Percentiles rank a stretch among this genome's conserved stretches.
Evolutionary conservation across 257 asterid genomes (phyloP).

Genomic region (Marsdenia floribunda): DNA sequence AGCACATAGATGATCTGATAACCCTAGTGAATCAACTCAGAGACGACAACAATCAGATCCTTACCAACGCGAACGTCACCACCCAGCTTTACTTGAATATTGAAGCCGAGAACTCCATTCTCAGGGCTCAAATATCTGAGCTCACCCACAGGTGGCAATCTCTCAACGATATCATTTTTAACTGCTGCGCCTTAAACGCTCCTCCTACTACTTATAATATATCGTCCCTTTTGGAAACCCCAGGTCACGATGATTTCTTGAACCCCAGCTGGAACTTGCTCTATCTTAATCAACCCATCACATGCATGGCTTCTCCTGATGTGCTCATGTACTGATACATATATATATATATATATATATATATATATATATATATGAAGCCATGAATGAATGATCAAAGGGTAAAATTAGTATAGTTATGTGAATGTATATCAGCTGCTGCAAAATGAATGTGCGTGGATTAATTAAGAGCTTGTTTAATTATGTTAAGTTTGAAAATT

Average conservation of each 20-base stretch:
- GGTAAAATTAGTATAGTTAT: no score
- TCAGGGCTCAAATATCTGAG: conserved; percentile 31
- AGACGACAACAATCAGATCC: conserved; percentile 25
- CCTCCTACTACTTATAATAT: neutral
- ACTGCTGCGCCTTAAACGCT: conserved; percentile 18
- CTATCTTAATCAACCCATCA: conserved; percentile 41
- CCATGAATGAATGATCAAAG: no score
- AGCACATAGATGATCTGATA: conserved; percentile 25
- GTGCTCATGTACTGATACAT: conserved; percentile 35
- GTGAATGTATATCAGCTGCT: no score
- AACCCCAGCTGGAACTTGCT: conserved; percentile 40
- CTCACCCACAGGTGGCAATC: conserved; percentile 42
- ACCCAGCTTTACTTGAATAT: conserved; percentile 22
- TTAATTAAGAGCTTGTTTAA: neutral
- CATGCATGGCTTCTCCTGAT: conserved; percentile 48
- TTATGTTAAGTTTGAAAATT: neutral
- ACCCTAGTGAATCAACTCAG: conserved; percentile 19
- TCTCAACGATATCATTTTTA: conserved; percentile 38
- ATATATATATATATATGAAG: no score
- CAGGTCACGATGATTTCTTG: conserved; percentile 33
- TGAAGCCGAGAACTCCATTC: conserved; percentile 28
- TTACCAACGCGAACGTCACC: conserved; percentile 18
- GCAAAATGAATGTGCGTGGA: neutral
- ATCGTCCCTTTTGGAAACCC: no score
- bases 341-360: no score